These are phyloP conservation scores for Nothophaeocryptopus gaeumannii DNA, from an alignment of 2,329 filamentous ascomycete species.

Conservation along the genomic window DNA sequence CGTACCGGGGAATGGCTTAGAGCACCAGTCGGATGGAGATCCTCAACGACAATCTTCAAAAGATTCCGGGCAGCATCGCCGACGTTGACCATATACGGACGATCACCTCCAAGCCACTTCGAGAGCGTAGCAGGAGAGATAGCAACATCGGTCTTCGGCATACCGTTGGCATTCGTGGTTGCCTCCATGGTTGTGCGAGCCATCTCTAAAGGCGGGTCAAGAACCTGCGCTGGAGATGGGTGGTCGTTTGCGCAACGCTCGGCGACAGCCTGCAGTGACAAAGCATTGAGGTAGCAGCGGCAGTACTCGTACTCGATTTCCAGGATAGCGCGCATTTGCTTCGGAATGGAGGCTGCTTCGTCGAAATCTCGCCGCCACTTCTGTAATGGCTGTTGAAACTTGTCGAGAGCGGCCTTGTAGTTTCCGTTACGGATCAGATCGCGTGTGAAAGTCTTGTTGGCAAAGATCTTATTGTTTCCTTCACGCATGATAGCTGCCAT, in stretches of 20 bases:
- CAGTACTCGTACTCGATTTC: conserved; percentile 96
- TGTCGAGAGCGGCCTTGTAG: conserved; percentile 76
- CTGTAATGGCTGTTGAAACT: conserved; percentile 73
- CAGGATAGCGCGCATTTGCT: conserved; percentile 69
- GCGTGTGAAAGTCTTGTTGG: conserved; percentile 80
- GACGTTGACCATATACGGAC: conserved; percentile 65
- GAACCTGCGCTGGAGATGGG: conserved; percentile 34
- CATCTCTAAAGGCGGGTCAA: conserved; percentile 30
- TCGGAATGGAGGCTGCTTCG: conserved; percentile 53
- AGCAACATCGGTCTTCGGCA: conserved; percentile 39
- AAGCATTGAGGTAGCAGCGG: conserved; percentile 88
- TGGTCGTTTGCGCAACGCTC: conserved; percentile 83
- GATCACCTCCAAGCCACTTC: conserved; percentile 57
- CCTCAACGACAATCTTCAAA: conserved; percentile 73
- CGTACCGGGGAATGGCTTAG: conserved; percentile 79
- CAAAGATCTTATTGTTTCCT: conserved; percentile 84
- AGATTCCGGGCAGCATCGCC: conserved; percentile 75
- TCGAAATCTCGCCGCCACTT: conserved; percentile 83
- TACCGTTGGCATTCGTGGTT: conserved; percentile 32
- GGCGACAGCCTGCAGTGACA: conserved; percentile 90
- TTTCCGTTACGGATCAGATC: conserved; percentile 82
- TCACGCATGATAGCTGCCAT: conserved; percentile 90
- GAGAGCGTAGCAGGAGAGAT: conserved; percentile 47
- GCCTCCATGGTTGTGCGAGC: conserved; percentile 34
- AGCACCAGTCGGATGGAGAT: conserved; percentile 69